A percentile compares a stretch with the other conserved stretches of the same genome.
Evolutionary conservation across 1,284 basidiomycete genomes (phyloP).

Genomic region (Fistulina hepatica): DNA sequence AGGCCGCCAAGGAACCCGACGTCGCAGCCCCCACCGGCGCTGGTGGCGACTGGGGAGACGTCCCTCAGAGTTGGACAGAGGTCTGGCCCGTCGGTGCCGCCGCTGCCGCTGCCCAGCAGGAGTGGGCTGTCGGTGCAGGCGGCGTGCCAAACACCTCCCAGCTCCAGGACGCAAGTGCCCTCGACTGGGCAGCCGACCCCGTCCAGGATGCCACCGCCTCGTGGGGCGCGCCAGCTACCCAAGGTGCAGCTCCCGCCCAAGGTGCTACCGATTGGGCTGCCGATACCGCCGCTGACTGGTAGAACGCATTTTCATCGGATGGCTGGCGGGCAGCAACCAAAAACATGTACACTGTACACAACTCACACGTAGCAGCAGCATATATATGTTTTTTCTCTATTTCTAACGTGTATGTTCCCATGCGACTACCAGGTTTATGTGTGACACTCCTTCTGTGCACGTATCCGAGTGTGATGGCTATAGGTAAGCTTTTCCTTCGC

Average conservation of each 20-base stretch:
- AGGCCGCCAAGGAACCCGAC: slow-evolving; percentile 84
- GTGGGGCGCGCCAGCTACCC: too few relatives aligned
- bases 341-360: too few relatives aligned
- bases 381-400: too few relatives aligned
- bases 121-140: slow-evolving; percentile 47
- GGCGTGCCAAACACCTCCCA: slow-evolving; percentile 3
- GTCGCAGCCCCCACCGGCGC: slow-evolving; percentile 48
- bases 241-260: too few relatives aligned
- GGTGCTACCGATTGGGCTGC: slow-evolving; percentile 76
- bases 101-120: slow-evolving; percentile 55
- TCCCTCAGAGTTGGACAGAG: slow-evolving; percentile 31
- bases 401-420: too few relatives aligned
- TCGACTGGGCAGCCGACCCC: slow-evolving; percentile 79
- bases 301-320: background rate
- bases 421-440: too few relatives aligned
- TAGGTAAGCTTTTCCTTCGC: too few relatives aligned
- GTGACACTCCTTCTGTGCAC: too few relatives aligned
- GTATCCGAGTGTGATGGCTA: too few relatives aligned
- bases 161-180: slow-evolving; percentile 38
- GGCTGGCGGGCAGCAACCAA: too few relatives aligned
- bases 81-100: slow-evolving; percentile 67
- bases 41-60: slow-evolving; percentile 40
- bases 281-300: slow-evolving; percentile 40
- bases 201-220: too few relatives aligned
- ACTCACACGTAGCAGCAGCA: too few relatives aligned